phyloP scores from a whole-genome alignment of 2,329 filamentous ascomycete genomes.

The Dendryphion nanum region DNA sequence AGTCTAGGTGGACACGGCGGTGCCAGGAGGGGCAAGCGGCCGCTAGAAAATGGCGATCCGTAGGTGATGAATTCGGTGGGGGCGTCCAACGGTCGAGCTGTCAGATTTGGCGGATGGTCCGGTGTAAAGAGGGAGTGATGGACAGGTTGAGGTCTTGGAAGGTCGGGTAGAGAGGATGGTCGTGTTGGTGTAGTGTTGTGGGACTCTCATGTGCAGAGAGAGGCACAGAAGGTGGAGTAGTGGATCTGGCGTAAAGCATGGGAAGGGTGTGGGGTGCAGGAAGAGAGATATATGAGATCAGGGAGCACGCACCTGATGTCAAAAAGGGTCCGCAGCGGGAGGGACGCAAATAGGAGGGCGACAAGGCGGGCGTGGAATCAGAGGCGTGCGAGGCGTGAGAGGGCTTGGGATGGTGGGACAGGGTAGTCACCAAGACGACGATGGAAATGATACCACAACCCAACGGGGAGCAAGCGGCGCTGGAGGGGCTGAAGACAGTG shows the following conservation, averaged over 20 bases:
- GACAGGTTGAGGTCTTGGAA: neutral
- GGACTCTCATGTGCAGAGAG: too few relatives aligned
- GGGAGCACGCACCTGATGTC: constrained; percentile 36
- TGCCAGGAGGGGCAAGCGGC: constrained; percentile 25
- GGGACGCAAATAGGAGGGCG: constrained; percentile 22
- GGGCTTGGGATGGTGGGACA: too few relatives aligned
- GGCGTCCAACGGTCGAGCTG: constrained; percentile 24
- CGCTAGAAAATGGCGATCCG: constrained; percentile 28
- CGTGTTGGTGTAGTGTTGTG: too few relatives aligned
- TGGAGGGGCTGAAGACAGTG: constrained; percentile 15
- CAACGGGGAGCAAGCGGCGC: constrained; percentile 17
- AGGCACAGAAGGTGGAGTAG: neutral
- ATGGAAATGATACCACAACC: constrained; percentile 26
- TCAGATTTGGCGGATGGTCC: constrained; percentile 14
- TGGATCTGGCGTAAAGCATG: neutral
- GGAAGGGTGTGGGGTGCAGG: constrained; percentile 18
- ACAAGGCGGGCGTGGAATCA: constrained; percentile 18
- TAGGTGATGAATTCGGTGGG: constrained; percentile 16
- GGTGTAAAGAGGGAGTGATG: constrained; percentile 5
- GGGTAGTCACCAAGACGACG: too few relatives aligned
- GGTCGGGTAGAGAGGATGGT: neutral
- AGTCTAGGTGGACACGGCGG: constrained; percentile 19
- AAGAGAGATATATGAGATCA: constrained; percentile 21
- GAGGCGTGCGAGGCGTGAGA: neutral
- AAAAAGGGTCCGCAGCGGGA: constrained; percentile 11